These are phyloP conservation scores for Pseudonitzschia pungens DNA, from an alignment of 108 stramenopile species.

Conservation along the genomic window DNA sequence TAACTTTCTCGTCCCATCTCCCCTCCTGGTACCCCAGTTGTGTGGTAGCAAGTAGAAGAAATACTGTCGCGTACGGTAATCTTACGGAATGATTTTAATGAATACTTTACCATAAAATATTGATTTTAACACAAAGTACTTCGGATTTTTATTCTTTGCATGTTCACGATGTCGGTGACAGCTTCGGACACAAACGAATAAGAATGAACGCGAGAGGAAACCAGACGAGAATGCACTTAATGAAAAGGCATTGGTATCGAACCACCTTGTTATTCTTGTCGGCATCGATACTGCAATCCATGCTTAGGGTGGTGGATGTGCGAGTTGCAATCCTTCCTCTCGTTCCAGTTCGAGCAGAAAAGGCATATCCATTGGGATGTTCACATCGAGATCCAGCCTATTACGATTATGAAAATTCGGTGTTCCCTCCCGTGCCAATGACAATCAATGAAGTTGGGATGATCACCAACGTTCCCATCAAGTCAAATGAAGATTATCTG, in stretches of 20 bases:
- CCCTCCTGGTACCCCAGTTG: no score
- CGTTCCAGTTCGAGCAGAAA: slow-evolving; percentile 12
- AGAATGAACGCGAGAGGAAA: neutral
- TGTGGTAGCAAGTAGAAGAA: no score
- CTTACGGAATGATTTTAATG: no score
- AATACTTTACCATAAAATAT: no score
- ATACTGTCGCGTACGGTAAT: no score
- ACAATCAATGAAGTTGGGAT: slow-evolving; percentile 1
- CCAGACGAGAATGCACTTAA: neutral
- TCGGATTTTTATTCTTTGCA: no score
- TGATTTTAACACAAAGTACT: no score
- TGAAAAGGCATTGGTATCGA: neutral
- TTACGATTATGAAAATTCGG: slow-evolving; percentile 55
- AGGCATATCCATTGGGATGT: slow-evolving; percentile 64
- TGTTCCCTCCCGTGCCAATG: slow-evolving; percentile 36
- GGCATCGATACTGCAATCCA: neutral
- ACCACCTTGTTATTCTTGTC: neutral
- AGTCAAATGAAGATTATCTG: slow-evolving; percentile 47
- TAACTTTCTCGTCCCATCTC: no score
- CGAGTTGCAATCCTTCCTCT: neutral
- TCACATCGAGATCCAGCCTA: slow-evolving; percentile 37
- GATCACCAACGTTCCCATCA: slow-evolving; percentile 29
- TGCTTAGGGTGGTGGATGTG: neutral
- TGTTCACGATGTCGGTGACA: no score
- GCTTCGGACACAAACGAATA: neutral